Conservation (phyloP, 495 filamentous ascomycete genomes). For the Penicillium atrosanguineum region DNA sequence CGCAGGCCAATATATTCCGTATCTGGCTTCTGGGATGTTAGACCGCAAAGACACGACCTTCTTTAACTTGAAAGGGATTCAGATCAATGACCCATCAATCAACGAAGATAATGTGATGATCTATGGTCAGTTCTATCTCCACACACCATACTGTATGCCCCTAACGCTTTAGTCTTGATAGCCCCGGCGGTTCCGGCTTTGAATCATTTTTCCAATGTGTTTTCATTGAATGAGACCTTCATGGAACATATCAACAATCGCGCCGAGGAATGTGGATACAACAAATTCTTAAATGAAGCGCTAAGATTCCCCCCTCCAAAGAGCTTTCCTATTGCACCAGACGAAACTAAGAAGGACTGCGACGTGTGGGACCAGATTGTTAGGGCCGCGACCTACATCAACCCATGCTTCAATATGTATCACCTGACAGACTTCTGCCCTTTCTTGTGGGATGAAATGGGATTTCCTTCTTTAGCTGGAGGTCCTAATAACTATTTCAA, state of each 20-base stretch:
- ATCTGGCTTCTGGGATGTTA: slow-evolving; percentile 73
- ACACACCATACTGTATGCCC: background rate
- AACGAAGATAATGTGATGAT: slow-evolving; percentile 44
- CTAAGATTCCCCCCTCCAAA: slow-evolving; percentile 67
- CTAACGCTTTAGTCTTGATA: slow-evolving; percentile 9
- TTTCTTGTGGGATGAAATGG: slow-evolving; percentile 68
- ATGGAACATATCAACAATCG: slow-evolving; percentile 52
- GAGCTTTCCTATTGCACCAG: slow-evolving; percentile 44
- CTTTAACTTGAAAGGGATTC: slow-evolving; percentile 64
- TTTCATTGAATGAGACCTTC: slow-evolving; percentile 67
- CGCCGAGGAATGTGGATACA: slow-evolving; percentile 63
- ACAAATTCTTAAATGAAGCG: slow-evolving; percentile 56
- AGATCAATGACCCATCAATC: slow-evolving; percentile 69
- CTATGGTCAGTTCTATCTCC: slow-evolving; percentile 20
- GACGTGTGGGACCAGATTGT: slow-evolving; percentile 56
- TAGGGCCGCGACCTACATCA: slow-evolving; percentile 54
- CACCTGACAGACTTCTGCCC: slow-evolving; percentile 74
- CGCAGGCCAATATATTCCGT: slow-evolving; percentile 76
- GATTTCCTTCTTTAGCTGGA: slow-evolving; percentile 61
- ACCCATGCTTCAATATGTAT: slow-evolving; percentile 83
- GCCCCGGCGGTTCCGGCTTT: slow-evolving; percentile 61
- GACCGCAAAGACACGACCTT: slow-evolving; percentile 63
- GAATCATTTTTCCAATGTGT: slow-evolving; percentile 59
- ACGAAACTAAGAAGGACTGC: slow-evolving; percentile 43
- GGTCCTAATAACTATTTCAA: slow-evolving; percentile 74